phyloP scores from a whole-genome alignment of 2,329 filamentous ascomycete species.

The Emmonsiellopsis sp. region DNA sequence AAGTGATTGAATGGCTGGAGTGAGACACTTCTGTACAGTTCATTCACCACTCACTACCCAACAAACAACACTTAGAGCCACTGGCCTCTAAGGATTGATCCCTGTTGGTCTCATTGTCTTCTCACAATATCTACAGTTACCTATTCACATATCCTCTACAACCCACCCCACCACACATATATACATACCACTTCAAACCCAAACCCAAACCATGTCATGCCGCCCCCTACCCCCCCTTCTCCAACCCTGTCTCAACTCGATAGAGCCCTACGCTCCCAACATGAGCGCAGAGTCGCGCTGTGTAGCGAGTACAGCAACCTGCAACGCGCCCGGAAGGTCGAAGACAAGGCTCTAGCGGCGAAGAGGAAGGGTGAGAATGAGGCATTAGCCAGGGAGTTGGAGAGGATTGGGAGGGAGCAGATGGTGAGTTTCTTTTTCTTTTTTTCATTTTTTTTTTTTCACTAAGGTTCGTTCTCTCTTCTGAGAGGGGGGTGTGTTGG shows the following conservation, averaged over 20 bases:
- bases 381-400: constrained; percentile 31
- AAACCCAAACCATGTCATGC: background rate
- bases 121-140: too few species aligned
- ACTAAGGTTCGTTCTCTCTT: background rate
- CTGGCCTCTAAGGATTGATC: too few species aligned
- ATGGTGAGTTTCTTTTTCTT: constrained; percentile 22
- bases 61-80: too few species aligned
- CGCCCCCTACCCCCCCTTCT: background rate
- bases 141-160: too few species aligned
- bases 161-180: too few species aligned
- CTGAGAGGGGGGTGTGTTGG: too few species aligned
- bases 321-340: constrained; percentile 9
- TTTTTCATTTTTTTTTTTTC: background rate
- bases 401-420: constrained; percentile 31
- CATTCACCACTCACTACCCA: too few species aligned
- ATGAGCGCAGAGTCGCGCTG: background rate
- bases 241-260: too few species aligned
- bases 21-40: too few species aligned
- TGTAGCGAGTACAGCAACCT: constrained; percentile 21
- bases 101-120: too few species aligned
- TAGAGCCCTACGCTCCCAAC: background rate
- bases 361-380: constrained; percentile 33
- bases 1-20: too few species aligned
- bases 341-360: constrained; percentile 9
- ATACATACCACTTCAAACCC: background rate